Base-by-base conservation (phyloP, 2,329 filamentous ascomycete genomes). In the Bipolaris bicolor region DNA sequence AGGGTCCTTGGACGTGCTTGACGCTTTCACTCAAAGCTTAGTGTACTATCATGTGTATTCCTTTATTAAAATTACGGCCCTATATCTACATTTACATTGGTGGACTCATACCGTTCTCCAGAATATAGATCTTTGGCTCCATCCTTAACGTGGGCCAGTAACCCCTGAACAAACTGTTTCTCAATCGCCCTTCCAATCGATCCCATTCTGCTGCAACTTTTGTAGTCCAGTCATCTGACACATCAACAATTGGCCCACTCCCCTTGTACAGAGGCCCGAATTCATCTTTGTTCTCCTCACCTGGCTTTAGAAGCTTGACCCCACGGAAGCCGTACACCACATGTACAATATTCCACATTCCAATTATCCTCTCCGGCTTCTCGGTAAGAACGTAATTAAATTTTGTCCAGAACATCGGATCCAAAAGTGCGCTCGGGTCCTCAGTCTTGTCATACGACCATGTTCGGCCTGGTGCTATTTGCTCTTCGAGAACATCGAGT, bases 401-500 rank as follows among this genome's bases (percentile, higher is more conserved):
- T 5, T 76, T 71, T 1, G 77, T 71, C 86, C 86, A 88, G 68
- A 88, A 88, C 2, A 67, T 57, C 0, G 80, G 78, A 18, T 82
- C 77, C 1, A 81, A 75, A 33, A 86, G 79, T 2, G 67, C 62
- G 2, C 72, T 63, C 26, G 81, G 76, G 45, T 85, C 77, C 64
- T 84, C 84, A 0, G 85, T 85, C 67, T 88, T 88, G 68, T 88
- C 85, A 68, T 88, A 88, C 1, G 74, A 65, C 84, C 84, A 88
- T 5, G 64, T 67, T 29, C 64, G 62, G 44, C 64, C 67, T 4
- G 59, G 49, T 3, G 62, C 24, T 9, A 62, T 46, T 40, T 71
- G 66, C 52, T 51, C 49, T 29, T 68, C 67, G 3, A 73, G 58
- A 7, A 69, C 62, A 55, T 71, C 70, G 4, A 67, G 24, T 1